Evolutionary conservation across 2,329 filamentous ascomycete genomes (phyloP).

Genomic region (Fusarium abutilonis): DNA sequence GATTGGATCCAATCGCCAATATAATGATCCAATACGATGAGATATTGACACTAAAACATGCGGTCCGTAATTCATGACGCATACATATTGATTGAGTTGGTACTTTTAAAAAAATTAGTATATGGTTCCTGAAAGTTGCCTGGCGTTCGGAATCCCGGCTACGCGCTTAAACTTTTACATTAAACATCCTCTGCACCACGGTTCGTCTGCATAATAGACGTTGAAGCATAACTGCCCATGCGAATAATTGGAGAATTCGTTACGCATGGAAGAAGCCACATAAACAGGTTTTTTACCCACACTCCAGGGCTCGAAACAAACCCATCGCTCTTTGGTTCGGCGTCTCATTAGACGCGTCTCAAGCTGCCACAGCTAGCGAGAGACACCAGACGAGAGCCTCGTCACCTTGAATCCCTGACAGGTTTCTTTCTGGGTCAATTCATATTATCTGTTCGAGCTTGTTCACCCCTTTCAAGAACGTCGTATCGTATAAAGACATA

Average conservation of each 20-base stretch:
- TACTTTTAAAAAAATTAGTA: neutral
- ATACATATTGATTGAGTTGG: neutral
- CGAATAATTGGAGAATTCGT: conserved; percentile 2
- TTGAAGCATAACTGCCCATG: conserved; percentile 16
- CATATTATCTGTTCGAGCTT: neutral
- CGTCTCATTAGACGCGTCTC: conserved; percentile 28
- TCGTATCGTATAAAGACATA: conserved; percentile 8
- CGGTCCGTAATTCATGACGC: neutral
- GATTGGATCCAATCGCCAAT: neutral
- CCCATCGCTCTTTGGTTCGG: conserved; percentile 13
- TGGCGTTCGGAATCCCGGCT: too few relatives aligned
- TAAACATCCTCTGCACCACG: neutral
- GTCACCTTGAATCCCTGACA: conserved; percentile 1
- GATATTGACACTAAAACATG: neutral
- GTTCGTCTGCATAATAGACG: conserved; percentile 7
- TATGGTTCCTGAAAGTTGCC: conserved; percentile 7
- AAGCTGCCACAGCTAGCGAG: conserved; percentile 24
- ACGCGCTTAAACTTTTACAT: conserved; percentile 23
- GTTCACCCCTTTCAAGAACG: conserved; percentile 3
- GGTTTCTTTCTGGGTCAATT: neutral
- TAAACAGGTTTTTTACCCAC: conserved; percentile 24
- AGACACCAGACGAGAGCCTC: conserved; percentile 23
- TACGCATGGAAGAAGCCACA: conserved; percentile 10
- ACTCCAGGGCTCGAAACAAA: conserved; percentile 28
- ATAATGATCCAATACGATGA: neutral